Evolutionary conservation across 352 stramenopile species (phyloP).

Genomic region (Globisporangium megalacanthum): DNA sequence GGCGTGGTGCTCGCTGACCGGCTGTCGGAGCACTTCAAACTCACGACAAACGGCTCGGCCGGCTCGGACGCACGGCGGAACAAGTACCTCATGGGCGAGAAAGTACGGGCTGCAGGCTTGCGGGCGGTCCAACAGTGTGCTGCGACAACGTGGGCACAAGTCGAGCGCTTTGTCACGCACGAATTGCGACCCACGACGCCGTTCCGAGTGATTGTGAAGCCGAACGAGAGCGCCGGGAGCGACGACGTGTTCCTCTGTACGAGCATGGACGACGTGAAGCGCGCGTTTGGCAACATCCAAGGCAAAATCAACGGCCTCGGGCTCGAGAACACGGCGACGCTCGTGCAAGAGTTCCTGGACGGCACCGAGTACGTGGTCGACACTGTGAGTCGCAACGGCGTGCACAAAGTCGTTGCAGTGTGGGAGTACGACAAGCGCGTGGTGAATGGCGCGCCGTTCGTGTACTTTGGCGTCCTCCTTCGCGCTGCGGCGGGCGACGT

Average conservation of each 20-base stretch:
- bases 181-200: slow-evolving; percentile 30
- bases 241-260: slow-evolving; percentile 93
- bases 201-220: slow-evolving; percentile 91
- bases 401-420: slow-evolving; percentile 93
- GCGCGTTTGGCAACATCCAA: slow-evolving; percentile 89
- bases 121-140: slow-evolving; percentile 76
- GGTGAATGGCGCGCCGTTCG: slow-evolving; percentile 91
- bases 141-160: slow-evolving; percentile 74
- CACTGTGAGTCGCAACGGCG: slow-evolving; percentile 89
- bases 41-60: slow-evolving; percentile 83
- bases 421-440: slow-evolving; percentile 97
- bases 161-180: slow-evolving; percentile 76
- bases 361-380: slow-evolving; percentile 97
- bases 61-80: slow-evolving; percentile 83
- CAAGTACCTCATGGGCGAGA: slow-evolving; percentile 88
- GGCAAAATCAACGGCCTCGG: slow-evolving; percentile 87
- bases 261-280: slow-evolving; percentile 86
- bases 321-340: slow-evolving; percentile 82
- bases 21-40: slow-evolving; percentile 81
- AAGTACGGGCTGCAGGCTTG: slow-evolving; percentile 59
- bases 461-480: slow-evolving; percentile 90
- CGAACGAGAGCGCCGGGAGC: slow-evolving; percentile 89
- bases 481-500: slow-evolving; percentile 41
- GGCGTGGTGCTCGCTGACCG: slow-evolving; percentile 90
- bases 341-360: slow-evolving; percentile 94